These are phyloP conservation scores for Xylaria castorea DNA, from an alignment of 495 filamentous ascomycete species.

Conservation along the genomic window DNA sequence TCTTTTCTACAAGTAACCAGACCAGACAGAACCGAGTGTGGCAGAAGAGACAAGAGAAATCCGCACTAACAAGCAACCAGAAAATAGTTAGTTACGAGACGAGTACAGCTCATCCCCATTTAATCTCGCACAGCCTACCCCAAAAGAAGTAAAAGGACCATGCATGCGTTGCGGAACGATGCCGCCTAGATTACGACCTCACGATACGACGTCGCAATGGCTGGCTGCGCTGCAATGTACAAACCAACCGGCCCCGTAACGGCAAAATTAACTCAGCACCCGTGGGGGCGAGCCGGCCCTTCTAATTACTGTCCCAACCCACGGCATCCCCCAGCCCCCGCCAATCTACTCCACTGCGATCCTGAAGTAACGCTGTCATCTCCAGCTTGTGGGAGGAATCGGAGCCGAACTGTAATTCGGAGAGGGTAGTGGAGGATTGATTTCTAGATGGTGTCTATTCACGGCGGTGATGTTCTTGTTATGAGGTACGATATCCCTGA, in stretches of 20 bases:
- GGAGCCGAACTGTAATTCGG: neutral
- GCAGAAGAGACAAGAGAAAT: neutral
- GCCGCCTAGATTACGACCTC: neutral
- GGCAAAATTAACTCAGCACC: neutral
- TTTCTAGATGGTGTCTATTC: neutral
- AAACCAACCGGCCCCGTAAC: neutral
- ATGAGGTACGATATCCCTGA: neutral
- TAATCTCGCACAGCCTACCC: neutral
- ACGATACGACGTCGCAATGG: neutral
- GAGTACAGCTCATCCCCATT: neutral
- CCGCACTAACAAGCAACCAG: no score
- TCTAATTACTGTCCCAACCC: neutral
- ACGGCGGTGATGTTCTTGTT: neutral
- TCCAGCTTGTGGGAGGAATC: neutral
- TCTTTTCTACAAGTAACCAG: neutral
- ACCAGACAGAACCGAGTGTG: neutral
- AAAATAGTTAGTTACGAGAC: neutral
- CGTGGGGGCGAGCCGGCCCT: neutral
- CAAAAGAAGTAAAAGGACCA: neutral
- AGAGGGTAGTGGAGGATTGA: neutral
- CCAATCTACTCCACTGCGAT: neutral
- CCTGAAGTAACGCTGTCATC: slow-evolving; percentile 11
- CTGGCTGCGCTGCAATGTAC: neutral
- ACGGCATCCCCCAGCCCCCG: neutral
- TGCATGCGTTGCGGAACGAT: neutral